These are phyloP conservation scores for Colletotrichum sp. DNA, from an alignment of 2,329 filamentous ascomycete species.

Conservation along the genomic window DNA sequence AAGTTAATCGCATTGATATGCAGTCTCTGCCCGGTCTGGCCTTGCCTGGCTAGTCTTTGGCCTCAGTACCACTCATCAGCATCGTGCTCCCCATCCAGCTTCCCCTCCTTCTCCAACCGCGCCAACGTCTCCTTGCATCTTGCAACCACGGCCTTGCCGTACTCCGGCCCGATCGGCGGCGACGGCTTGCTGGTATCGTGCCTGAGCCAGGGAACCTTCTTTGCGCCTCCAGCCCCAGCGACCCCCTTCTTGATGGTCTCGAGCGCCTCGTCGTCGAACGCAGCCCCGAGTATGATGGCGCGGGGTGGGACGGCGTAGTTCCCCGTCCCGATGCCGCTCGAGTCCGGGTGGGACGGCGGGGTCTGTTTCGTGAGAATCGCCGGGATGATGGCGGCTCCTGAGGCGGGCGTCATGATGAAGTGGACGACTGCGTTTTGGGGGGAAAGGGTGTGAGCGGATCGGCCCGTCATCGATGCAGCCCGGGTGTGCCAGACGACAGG, in stretches of 20 bases:
- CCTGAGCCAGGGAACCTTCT: constrained; percentile 27
- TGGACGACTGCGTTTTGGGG: constrained; percentile 11
- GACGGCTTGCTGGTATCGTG: constrained; percentile 24
- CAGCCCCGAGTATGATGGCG: constrained; percentile 18
- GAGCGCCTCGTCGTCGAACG: constrained; percentile 11
- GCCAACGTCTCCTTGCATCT: constrained; percentile 28
- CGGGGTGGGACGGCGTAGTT: constrained; percentile 9
- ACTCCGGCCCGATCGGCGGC: constrained; percentile 30
- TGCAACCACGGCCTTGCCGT: constrained; percentile 28
- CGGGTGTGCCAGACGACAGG: neutral
- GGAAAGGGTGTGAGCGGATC: neutral
- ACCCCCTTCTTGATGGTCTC: neutral
- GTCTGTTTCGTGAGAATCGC: constrained; percentile 4
- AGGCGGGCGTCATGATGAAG: constrained; percentile 13
- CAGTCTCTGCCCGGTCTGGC: neutral
- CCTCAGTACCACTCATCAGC: constrained; percentile 24
- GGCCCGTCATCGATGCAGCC: neutral
- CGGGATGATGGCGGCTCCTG: constrained; percentile 18
- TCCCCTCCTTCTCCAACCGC: constrained; percentile 24
- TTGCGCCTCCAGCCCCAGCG: neutral
- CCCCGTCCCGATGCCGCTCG: constrained; percentile 21
- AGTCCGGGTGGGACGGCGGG: constrained; percentile 14
- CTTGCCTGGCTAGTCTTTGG: neutral
- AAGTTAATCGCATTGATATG: neutral
- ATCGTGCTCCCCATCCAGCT: constrained; percentile 20